These are phyloP conservation scores for Stemphylium beticola DNA, from an alignment of 2,329 filamentous ascomycete genomes.

Conservation along the genomic window DNA sequence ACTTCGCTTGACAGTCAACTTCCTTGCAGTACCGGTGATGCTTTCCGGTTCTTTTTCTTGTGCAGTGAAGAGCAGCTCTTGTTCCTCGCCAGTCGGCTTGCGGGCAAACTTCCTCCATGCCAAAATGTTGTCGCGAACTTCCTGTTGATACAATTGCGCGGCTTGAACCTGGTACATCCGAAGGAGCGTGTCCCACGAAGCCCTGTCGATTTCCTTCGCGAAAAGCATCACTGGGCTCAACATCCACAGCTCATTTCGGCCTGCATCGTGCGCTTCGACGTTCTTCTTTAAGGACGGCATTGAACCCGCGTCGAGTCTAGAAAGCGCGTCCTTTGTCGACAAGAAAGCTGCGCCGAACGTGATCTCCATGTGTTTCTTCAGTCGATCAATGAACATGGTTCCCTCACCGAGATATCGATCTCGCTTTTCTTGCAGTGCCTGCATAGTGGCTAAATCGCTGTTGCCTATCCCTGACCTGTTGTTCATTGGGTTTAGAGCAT, in stretches of 20 bases:
- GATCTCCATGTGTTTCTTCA: slow-evolving; percentile 81
- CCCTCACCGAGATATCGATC: slow-evolving; percentile 84
- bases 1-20: slow-evolving; percentile 91
- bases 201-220: slow-evolving; percentile 79
- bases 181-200: slow-evolving; percentile 81
- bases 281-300: slow-evolving; percentile 68
- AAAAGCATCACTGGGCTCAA: slow-evolving; percentile 90
- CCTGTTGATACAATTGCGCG: slow-evolving; percentile 77
- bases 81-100: slow-evolving; percentile 77
- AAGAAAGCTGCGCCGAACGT: slow-evolving; percentile 79
- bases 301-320: slow-evolving; percentile 53
- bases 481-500: slow-evolving; percentile 47
- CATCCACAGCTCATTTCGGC: slow-evolving; percentile 79
- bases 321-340: slow-evolving; percentile 69
- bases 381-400: slow-evolving; percentile 74
- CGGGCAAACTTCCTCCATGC: slow-evolving; percentile 81
- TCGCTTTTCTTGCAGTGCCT: slow-evolving; percentile 92
- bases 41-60: slow-evolving; percentile 88
- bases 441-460: slow-evolving; percentile 82
- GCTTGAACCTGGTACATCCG: slow-evolving; percentile 80
- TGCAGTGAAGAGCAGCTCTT: slow-evolving; percentile 85
- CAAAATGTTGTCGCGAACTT: slow-evolving; percentile 78
- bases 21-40: slow-evolving; percentile 71
- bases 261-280: slow-evolving; percentile 69
- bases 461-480: slow-evolving; percentile 68